A percentile compares a stretch with the other conserved stretches of the same genome.
Conservation (phyloP, 1,284 basidiomycete species). For the Cryptococcus maquisensis region DNA sequence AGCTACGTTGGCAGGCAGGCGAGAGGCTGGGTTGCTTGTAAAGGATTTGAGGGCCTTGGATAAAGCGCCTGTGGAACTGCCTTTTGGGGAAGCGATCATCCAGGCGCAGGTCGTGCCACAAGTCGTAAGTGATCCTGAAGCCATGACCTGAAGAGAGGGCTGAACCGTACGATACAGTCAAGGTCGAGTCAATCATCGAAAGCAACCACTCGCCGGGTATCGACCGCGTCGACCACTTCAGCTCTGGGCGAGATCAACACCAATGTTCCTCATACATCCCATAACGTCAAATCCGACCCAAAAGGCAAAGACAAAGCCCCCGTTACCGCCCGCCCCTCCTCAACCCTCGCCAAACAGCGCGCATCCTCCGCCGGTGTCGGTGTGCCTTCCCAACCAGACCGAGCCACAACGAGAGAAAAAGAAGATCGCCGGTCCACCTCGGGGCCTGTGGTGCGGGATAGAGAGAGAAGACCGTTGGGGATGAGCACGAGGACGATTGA, state of each 20-base stretch:
- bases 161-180: too few species aligned
- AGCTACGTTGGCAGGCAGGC: conserved; percentile 12
- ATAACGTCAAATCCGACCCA: background rate
- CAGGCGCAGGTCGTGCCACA: background rate
- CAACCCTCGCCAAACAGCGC: too few species aligned
- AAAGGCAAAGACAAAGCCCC: background rate
- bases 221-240: background rate
- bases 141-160: too few species aligned
- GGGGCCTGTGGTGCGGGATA: background rate
- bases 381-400: background rate
- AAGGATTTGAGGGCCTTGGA: conserved; percentile 12
- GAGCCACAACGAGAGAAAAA: background rate
- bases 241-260: background rate
- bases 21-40: conserved; percentile 9
- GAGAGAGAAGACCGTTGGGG: background rate
- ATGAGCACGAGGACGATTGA: background rate
- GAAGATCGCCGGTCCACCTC: background rate
- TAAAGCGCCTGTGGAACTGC: conserved; percentile 4
- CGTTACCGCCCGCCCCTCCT: too few species aligned
- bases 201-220: background rate
- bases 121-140: background rate
- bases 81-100: conserved; percentile 10
- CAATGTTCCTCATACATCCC: background rate
- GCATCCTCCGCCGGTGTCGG: background rate
- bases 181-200: too few species aligned